A percentile compares a stretch with the other conserved stretches of the same genome.
Conservation (phyloP, 2,329 filamentous ascomycete species). For the Trichoderma cornu-damae region DNA sequence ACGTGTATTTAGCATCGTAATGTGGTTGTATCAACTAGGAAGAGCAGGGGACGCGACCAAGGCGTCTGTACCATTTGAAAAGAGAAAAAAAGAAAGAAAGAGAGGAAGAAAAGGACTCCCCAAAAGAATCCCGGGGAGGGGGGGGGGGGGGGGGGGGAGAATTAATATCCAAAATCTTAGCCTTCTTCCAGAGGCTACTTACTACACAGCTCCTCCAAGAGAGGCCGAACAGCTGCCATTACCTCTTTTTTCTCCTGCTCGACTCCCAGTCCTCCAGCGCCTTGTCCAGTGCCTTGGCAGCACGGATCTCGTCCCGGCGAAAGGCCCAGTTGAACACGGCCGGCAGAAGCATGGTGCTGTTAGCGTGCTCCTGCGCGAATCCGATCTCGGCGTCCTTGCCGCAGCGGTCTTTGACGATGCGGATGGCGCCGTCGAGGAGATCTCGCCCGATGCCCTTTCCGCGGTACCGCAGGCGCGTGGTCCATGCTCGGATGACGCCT, state of each 20-base stretch:
- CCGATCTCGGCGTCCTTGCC: conserved; percentile 63
- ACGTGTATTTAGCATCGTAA: background rate
- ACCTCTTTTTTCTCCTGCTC: conserved; percentile 45
- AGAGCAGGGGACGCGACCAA: background rate
- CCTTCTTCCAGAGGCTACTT: background rate
- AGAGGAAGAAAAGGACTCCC: conserved; percentile 26
- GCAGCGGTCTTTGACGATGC: conserved; percentile 60
- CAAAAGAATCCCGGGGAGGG: too few species aligned
- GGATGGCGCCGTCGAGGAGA: conserved; percentile 68
- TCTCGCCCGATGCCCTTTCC: conserved; percentile 66
- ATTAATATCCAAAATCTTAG: conserved; percentile 14
- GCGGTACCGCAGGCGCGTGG: conserved; percentile 64
- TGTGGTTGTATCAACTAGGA: background rate
- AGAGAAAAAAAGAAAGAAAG: background rate
- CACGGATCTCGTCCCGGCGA: conserved; percentile 53
- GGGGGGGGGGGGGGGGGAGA: too few species aligned
- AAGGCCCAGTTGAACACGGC: conserved; percentile 58
- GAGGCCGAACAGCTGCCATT: conserved; percentile 19
- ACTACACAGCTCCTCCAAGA: background rate
- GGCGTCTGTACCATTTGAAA: background rate
- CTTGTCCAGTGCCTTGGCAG: conserved; percentile 48
- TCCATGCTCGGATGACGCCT: conserved; percentile 77
- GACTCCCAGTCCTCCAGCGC: conserved; percentile 48
- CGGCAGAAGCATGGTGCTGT: conserved; percentile 60
- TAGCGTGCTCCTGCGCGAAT: conserved; percentile 74